Evolutionary conservation across 116 monocot genomes (phyloP), one percentile per base, ranked within the genome.

Genomic region (Zostera marina): DNA sequence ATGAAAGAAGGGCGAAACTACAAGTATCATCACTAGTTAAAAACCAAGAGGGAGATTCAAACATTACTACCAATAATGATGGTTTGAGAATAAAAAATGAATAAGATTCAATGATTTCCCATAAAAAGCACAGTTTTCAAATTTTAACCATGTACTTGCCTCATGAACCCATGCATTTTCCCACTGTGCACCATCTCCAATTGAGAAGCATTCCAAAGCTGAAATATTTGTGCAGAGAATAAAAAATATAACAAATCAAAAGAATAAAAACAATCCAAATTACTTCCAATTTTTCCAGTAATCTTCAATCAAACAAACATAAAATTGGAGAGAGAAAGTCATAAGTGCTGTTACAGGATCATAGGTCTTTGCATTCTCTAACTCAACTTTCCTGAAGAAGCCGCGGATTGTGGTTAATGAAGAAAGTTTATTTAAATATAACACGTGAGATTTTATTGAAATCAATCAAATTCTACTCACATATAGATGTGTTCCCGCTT

Each of bases 171-270:
- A 64, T 96, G 96, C 96, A 96, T 96, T 70, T 96, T 96, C 47
- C 89, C 96, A 71, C 70, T 59, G 60, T 80, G 80, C 41, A 96
- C 89, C 96, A 96, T 85, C 74, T 96, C 89, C 65, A 89, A 23
- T 66, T 96, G 96, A 59, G 85, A 80, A 52, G 96, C 96, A 89
- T 96, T 96, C 96, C 96, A 96, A 16, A 96, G 76, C 96, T 96
- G 75, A 72, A 68, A 77, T 62, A 9, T 1, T 4, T 46, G 24
- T 4, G 32, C 47, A n/a, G 7, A 42, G 44, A 54, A 44, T 16
- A 11, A 23, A 47, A 46, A 10, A 41, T n/a, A 8, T 2, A 23
- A 12, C 43, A 14, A 63, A 63, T 5, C 13, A 51, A 13, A 26
- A 38, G 16, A 62, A 9, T 42, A 48, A 49, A n/a, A 49, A 10